Evolutionary conservation across 305 asterid species (phyloP), one percentile per base, ranked within the genome.

Genomic region (Fraxinus floribunda): DNA sequence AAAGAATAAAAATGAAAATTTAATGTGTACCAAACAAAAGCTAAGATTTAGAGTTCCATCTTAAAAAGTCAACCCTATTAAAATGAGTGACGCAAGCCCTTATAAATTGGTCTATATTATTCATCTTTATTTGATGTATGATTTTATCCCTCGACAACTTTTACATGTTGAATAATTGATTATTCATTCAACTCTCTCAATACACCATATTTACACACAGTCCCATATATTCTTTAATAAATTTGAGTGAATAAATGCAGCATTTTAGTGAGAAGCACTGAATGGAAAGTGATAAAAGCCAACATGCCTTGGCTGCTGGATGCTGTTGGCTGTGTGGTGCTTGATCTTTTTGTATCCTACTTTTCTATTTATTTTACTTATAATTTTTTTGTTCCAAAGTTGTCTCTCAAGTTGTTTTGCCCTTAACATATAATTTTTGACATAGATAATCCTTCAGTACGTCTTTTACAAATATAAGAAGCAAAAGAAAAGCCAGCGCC

Each of bases 301-400:
- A 89, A 89, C 85, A 78, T 88, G 86, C 90, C 92, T 5, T 89
- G 92, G 92, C 80, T 89, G 82, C 85, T 88, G 10, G 92, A 89
- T 79, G 92, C 92, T 29, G 16, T 76, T 5, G 92, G 85, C 3
- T 89, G 92, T 72, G 90, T 89, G 55, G 75, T 44, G 30, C 88
- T 89, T 29, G 92, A 89, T 85, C 82, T 85, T 79, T 82, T 86
- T 34, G 92, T 89, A 89, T 89, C 91, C 44, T 38, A 38, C 91
- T 88, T 83, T 71, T 35, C 5, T 18, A 1, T 49, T 39, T 72
- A 16, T 9, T 76, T 11, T 76, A 4, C 57, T 60, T 20, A 3
- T 20, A 1, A 18, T 0, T 38, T 38, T 38, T 68, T 55, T 1
- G 0, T 73, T 11, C 8, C 3, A 1, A 3, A 1, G 1, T 7